Evolutionary conservation across 1,284 basidiomycete genomes (phyloP), one percentile per base, ranked within the genome.

Genomic region (Mycocalia duriaeana): DNA sequence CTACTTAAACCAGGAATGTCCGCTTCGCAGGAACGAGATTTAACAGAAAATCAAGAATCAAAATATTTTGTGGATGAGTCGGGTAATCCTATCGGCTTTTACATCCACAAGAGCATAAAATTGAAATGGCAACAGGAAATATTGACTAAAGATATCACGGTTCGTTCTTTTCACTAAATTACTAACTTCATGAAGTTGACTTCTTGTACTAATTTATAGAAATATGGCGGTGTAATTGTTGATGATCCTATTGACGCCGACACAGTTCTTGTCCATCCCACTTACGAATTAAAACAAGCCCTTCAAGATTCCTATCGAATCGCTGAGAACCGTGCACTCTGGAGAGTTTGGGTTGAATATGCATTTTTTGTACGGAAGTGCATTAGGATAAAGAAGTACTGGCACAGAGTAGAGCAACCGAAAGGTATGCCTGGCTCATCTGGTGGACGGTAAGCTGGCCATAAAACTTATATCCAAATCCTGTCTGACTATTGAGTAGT

Each of bases 391-490:
- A 39, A 53, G 4, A 4, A 2, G 3, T 60, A 64, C 25, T 31
- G 20, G 16, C 63, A 67, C 50, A 24, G 34, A 14, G 2, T 44
- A 7, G 46, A 51, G 1, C n/a, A 31, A 9, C 50, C 52, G 35
- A 57, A 63, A 47, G 57, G 58, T 3, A 70, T 72, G 68, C 63
- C 65, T 34, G 70, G 70, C 3, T 34, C 40, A 6, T 25, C 45
- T 28, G 50, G 58, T 42, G 43, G 14, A 26, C 25, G 9, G 18
- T 40, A 6, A 45, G 18, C 26, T 25, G 3, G 19, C 7, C 28
- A 8, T 16, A 25, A 5, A 31, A 18, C 28, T 36, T 40, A 40
- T 19, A 24, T 25, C 20, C 19, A 37, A 18, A 28, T 41, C 18
- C 0, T 41, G 26, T 22, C 28, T 9, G 44, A 41, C 28, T 39